Conservation (phyloP, 2,329 filamentous ascomycete genomes). For the Metarhizium robertsii region DNA sequence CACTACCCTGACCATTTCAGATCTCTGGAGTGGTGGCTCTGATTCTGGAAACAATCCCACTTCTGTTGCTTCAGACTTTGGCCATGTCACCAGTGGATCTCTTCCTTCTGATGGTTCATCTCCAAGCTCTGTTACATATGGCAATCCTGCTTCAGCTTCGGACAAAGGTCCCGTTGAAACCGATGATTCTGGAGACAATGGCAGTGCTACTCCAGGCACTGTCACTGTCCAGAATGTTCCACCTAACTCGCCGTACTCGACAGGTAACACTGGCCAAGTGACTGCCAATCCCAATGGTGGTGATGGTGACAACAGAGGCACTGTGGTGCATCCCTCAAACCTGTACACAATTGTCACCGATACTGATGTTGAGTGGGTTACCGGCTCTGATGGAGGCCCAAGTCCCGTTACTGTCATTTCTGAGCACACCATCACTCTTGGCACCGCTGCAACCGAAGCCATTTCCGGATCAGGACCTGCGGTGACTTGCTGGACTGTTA, state of each 20-base stretch:
- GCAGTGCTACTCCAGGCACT: slow-evolving; percentile 6
- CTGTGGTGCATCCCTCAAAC: neutral
- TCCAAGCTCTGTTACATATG: slow-evolving; percentile 7
- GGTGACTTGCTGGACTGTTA: slow-evolving; percentile 12
- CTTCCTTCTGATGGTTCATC: slow-evolving; percentile 11
- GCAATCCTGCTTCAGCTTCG: slow-evolving; percentile 8
- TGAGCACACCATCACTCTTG: slow-evolving; percentile 13
- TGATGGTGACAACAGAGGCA: neutral
- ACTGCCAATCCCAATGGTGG: slow-evolving; percentile 1
- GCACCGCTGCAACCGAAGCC: neutral
- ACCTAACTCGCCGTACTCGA: neutral
- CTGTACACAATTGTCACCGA: slow-evolving; percentile 15
- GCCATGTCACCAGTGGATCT: slow-evolving; percentile 8
- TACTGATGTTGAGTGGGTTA: slow-evolving; percentile 13
- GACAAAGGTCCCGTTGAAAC: slow-evolving; percentile 10
- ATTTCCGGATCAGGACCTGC: slow-evolving; percentile 1
- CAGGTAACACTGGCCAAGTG: neutral
- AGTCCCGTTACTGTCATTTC: slow-evolving; percentile 13
- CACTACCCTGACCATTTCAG: slow-evolving; percentile 25
- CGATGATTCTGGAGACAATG: slow-evolving; percentile 7
- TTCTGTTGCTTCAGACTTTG: neutral
- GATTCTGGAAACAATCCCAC: slow-evolving; percentile 5
- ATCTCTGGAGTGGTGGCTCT: slow-evolving; percentile 20
- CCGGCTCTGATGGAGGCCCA: slow-evolving; percentile 7
- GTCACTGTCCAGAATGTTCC: neutral